Percentiles rank a stretch among this genome's conserved stretches.
Evolutionary conservation across 495 filamentous ascomycete species (phyloP).

Genomic region (Extremus antarcticus): DNA sequence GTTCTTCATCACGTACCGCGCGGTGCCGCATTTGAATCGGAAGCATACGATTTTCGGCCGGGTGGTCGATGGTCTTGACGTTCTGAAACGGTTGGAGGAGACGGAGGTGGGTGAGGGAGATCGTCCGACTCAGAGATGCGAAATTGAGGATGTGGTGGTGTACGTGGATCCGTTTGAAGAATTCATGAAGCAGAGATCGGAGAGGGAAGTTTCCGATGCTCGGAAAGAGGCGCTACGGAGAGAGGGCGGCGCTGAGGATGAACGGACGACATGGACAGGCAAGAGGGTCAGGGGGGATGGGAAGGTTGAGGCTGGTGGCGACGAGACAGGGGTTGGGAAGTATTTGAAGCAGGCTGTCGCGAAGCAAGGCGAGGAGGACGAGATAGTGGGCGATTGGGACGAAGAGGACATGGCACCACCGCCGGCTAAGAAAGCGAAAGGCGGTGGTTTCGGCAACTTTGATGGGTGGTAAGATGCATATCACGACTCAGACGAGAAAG

Average conservation of each 20-base stretch:
- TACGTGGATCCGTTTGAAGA: constrained; percentile 95
- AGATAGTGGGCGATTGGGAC: constrained; percentile 45
- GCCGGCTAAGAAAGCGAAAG: constrained; percentile 66
- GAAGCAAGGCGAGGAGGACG: constrained; percentile 33
- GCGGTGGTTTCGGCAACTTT: constrained; percentile 85
- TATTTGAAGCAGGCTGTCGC: constrained; percentile 53
- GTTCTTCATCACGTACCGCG: constrained; percentile 88
- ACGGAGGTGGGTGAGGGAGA: constrained; percentile 56
- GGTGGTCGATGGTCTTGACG: constrained; percentile 62
- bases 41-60: constrained; percentile 95
- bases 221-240: constrained; percentile 32
- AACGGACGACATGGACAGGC: constrained; percentile 82
- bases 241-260: constrained; percentile 56
- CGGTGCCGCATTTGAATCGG: constrained; percentile 70
- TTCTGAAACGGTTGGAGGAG: constrained; percentile 61
- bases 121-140: constrained; percentile 60
- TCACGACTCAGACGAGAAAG: too few species aligned
- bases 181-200: constrained; percentile 55
- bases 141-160: constrained; percentile 72
- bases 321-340: constrained; percentile 58
- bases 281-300: constrained; percentile 45
- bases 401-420: constrained; percentile 56
- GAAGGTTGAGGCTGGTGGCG: constrained; percentile 37
- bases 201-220: constrained; percentile 32
- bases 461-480: constrained; percentile 53